A percentile compares a stretch with the other conserved stretches of the same genome.
Conservation (phyloP, 257 asterid species). For the Solanum arcanum region DNA sequence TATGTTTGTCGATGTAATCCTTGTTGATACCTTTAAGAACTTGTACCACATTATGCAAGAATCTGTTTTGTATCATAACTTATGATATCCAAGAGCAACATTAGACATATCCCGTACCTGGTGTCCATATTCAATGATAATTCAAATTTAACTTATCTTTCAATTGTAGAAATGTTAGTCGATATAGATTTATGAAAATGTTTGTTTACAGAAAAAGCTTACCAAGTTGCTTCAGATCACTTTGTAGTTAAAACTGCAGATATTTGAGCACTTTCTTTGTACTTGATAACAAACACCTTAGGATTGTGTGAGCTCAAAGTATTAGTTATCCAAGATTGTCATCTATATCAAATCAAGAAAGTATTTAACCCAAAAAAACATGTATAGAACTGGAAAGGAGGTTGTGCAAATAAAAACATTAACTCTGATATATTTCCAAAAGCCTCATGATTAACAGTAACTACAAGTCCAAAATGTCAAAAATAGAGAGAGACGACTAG, state of each 20-base stretch:
- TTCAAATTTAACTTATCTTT: background rate
- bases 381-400: background rate
- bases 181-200: background rate
- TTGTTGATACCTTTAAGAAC: slow-evolving; percentile 64
- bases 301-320: slow-evolving; percentile 40
- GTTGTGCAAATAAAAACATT: background rate
- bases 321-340: background rate
- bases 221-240: slow-evolving; percentile 66
- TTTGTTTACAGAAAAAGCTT: background rate
- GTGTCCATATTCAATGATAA: slow-evolving; percentile 35
- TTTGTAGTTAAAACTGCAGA: slow-evolving; percentile 57
- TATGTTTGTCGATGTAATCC: background rate
- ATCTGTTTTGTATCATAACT: slow-evolving; percentile 65
- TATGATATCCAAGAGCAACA: slow-evolving; percentile 72
- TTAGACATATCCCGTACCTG: slow-evolving; percentile 68
- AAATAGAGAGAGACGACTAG: background rate
- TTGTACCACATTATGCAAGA: slow-evolving; percentile 73
- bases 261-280: slow-evolving; percentile 36
- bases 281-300: slow-evolving; percentile 44
- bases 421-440: background rate
- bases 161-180: background rate
- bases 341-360: background rate
- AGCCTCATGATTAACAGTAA: background rate
- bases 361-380: background rate
- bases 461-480: background rate